Percentiles rank a stretch among this genome's conserved stretches.
Evolutionary conservation across 495 filamentous ascomycete species (phyloP).

Genomic region (Penicillium dipodomyicola): DNA sequence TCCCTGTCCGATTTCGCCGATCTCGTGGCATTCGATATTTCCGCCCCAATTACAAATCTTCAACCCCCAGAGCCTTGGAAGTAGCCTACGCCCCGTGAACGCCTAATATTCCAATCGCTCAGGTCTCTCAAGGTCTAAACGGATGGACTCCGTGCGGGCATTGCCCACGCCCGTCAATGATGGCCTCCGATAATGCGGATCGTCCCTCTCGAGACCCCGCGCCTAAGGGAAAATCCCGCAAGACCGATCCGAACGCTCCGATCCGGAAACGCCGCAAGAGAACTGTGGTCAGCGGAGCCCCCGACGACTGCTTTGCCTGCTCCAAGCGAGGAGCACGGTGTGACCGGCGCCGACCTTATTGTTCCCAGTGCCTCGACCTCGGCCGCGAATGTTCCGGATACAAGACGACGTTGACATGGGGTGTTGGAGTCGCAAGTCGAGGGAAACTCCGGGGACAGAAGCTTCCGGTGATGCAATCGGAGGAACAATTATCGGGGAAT

Average conservation of each 20-base stretch:
- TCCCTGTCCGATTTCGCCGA: not conserved
- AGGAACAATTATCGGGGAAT: slow-evolving; percentile 17
- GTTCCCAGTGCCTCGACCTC: slow-evolving; percentile 86
- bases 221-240: slow-evolving; percentile 31
- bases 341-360: slow-evolving; percentile 91
- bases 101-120: not conserved
- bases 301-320: slow-evolving; percentile 96
- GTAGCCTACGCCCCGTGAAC: not conserved
- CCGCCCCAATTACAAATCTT: slow-evolving; percentile 8
- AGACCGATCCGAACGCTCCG: slow-evolving; percentile 26
- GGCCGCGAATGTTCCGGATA: slow-evolving; percentile 95
- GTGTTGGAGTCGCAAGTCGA: slow-evolving; percentile 91
- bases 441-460: slow-evolving; percentile 91
- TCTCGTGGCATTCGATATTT: not conserved
- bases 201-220: slow-evolving; percentile 21
- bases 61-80: not conserved
- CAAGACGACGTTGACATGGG: slow-evolving; percentile 97
- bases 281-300: slow-evolving; percentile 83
- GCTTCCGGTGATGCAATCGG: slow-evolving; percentile 63
- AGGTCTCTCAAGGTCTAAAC: not conserved
- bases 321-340: slow-evolving; percentile 77
- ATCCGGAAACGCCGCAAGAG: slow-evolving; percentile 78
- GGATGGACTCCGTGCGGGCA: slow-evolving; percentile 18
- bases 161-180: slow-evolving; percentile 13
- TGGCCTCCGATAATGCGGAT: slow-evolving; percentile 20